phyloP scores from a whole-genome alignment of 345 rosid species.

The Eucalyptus sp. region DNA sequence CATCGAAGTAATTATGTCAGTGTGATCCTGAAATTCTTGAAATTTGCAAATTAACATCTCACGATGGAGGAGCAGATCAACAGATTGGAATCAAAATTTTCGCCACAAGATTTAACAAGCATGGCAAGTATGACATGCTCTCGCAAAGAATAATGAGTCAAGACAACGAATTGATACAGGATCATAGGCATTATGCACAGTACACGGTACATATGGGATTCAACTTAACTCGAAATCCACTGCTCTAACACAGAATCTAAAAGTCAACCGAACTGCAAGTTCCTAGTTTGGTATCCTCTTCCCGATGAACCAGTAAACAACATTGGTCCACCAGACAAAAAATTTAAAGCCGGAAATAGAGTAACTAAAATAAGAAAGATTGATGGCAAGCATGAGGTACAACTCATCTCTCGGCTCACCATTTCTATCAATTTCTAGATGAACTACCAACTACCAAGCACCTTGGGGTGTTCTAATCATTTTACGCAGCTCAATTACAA shows the following conservation, averaged over 20 bases:
- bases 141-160: neutral
- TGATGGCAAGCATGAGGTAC: neutral
- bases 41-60: neutral
- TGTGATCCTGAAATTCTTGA: neutral
- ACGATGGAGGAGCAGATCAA: neutral
- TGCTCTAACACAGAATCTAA: neutral
- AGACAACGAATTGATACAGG: neutral
- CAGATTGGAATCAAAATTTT: neutral
- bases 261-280: neutral
- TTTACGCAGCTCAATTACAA: neutral
- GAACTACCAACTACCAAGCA: neutral
- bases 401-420: neutral
- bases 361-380: neutral
- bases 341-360: neutral
- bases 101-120: neutral
- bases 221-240: neutral
- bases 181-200: neutral
- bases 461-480: neutral
- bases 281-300: neutral
- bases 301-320: neutral
- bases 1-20: neutral
- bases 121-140: neutral
- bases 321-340: neutral
- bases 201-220: neutral
- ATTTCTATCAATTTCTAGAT: neutral